These are phyloP conservation scores for Microbotryomycetes sp. DNA, from an alignment of 1,284 basidiomycete genomes.

Conservation along the genomic window DNA sequence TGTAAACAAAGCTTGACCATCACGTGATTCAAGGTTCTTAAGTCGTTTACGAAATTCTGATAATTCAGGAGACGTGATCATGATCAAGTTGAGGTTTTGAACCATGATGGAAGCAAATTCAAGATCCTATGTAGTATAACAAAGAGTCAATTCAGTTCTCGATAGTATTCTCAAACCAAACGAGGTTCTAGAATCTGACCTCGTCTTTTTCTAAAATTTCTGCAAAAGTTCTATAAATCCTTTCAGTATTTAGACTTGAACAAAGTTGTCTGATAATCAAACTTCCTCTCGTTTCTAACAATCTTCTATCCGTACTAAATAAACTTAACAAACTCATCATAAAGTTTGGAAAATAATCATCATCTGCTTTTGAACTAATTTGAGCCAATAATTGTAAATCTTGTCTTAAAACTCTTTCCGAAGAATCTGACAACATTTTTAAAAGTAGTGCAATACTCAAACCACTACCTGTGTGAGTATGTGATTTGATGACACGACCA, in stretches of 20 bases:
- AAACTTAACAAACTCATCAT: constrained; percentile 91
- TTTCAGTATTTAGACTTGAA: constrained; percentile 86
- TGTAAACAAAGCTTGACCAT: constrained; percentile 87
- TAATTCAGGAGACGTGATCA: constrained; percentile 93
- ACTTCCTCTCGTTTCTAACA: constrained; percentile 88
- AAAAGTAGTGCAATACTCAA: constrained; percentile 74
- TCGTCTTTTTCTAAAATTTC: constrained; percentile 98
- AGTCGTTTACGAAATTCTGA: constrained; percentile 86
- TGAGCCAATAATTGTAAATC: constrained; percentile 93
- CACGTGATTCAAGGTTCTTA: constrained; percentile 89
- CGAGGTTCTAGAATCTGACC: too few species aligned
- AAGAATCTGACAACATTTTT: constrained; percentile 92
- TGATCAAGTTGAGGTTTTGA: constrained; percentile 91
- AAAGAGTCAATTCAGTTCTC: too few species aligned
- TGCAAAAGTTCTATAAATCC: constrained; percentile 91
- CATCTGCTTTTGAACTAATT: constrained; percentile 82
- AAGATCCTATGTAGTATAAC: constrained; percentile 67
- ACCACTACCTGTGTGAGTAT: constrained; percentile 13
- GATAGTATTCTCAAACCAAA: too few species aligned
- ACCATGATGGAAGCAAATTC: constrained; percentile 97
- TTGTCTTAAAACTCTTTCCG: constrained; percentile 95
- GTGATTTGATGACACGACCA: background rate
- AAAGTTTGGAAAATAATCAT: constrained; percentile 89
- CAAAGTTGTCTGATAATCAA: constrained; percentile 95
- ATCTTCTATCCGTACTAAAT: constrained; percentile 86